phyloP scores from a whole-genome alignment of 176 grass and related monocot genomes.

The Oropetium thomaeum region DNA sequence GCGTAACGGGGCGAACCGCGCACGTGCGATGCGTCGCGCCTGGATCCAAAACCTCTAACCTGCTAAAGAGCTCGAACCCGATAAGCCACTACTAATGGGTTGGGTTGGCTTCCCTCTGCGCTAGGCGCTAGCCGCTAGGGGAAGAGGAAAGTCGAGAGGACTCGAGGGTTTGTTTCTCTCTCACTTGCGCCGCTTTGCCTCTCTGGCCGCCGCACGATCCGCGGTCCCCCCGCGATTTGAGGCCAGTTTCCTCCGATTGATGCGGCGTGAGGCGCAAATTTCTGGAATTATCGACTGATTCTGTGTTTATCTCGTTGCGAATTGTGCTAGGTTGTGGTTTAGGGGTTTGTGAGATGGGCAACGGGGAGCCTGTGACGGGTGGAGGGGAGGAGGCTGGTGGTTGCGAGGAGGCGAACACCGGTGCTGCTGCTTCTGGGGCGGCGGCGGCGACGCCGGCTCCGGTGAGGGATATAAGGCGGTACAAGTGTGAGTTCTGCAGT shows the following conservation, averaged over 20 bases:
- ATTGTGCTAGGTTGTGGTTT: not conserved
- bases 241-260: not conserved
- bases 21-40: not conserved
- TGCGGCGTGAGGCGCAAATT: not conserved
- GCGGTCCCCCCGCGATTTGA: not conserved
- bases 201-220: not conserved
- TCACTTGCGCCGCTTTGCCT: not conserved
- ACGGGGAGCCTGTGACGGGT: not conserved
- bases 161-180: slow-evolving; percentile 41
- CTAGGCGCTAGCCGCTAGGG: too few species aligned
- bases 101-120: not conserved
- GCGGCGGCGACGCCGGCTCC: not conserved
- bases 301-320: not conserved
- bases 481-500: slow-evolving; percentile 59
- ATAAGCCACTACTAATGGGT: not conserved
- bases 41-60: not conserved
- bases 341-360: slow-evolving; percentile 1
- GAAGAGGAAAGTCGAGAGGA: not conserved
- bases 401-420: not conserved
- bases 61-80: not conserved
- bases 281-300: not conserved
- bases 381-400: not conserved
- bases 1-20: not conserved
- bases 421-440: too few species aligned
- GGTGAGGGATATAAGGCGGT: slow-evolving; percentile 43